These are phyloP conservation scores for Dactylorhiza incarnata DNA, from an alignment of 106 monocot species.

Conservation along the genomic window DNA sequence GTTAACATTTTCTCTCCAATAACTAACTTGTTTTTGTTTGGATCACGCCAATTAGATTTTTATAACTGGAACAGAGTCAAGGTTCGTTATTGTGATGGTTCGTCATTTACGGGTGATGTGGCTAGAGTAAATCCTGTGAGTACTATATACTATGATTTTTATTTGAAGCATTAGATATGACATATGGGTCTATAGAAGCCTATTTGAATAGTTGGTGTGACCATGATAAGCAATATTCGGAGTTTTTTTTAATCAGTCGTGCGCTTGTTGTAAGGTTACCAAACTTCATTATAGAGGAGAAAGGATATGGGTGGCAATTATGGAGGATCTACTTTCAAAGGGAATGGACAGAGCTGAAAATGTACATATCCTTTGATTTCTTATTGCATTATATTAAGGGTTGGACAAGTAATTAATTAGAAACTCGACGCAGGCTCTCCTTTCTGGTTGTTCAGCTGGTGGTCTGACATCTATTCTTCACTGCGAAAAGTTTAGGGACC, in stretches of 20 bases:
- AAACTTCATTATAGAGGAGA: conserved; percentile 84
- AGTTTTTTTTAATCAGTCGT: not conserved
- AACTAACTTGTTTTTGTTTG: conserved; percentile 5
- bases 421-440: conserved; percentile 37
- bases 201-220: not conserved
- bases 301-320: conserved; percentile 71
- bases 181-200: not conserved
- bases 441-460: conserved; percentile 75
- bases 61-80: conserved; percentile 83
- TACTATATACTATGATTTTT: not conserved
- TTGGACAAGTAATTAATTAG: not conserved
- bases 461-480: conserved; percentile 56
- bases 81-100: conserved; percentile 88
- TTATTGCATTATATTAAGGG: not conserved
- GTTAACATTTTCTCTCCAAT: conserved; percentile 1
- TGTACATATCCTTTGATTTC: conserved; percentile 21
- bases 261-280: conserved; percentile 25
- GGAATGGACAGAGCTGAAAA: conserved; percentile 74
- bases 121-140: conserved; percentile 73
- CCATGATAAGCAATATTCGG: not conserved
- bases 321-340: conserved; percentile 68
- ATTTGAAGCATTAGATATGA: not conserved
- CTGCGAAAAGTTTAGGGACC: conserved; percentile 51
- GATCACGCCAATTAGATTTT: conserved; percentile 32
- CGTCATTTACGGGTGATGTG: conserved; percentile 95